These are phyloP conservation scores for Dactylonectria estremocensis DNA, from an alignment of 2,329 filamentous ascomycete genomes.

Conservation along the genomic window DNA sequence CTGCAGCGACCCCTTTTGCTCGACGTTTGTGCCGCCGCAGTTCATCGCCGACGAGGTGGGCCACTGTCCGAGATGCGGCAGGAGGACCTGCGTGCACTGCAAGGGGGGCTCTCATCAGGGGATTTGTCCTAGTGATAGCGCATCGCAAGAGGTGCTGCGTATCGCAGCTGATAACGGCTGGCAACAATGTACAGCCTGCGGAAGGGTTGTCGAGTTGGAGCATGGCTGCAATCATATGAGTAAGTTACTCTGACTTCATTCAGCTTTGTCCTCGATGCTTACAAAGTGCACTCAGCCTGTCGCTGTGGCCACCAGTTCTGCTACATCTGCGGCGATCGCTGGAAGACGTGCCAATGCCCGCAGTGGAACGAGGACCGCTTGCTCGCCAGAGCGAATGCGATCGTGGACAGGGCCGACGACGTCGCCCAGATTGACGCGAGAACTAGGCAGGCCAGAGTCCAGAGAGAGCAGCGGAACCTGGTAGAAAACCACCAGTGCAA, in stretches of 20 bases:
- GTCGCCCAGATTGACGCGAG: background rate
- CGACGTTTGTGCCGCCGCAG: constrained; percentile 60
- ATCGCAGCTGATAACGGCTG: constrained; percentile 61
- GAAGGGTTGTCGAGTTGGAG: constrained; percentile 61
- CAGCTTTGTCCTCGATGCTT: background rate
- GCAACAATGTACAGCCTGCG: constrained; percentile 65
- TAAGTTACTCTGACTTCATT: constrained; percentile 49
- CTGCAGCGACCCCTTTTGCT: constrained; percentile 62
- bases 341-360: constrained; percentile 58
- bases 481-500: constrained; percentile 56
- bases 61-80: constrained; percentile 59
- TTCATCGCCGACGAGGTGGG: constrained; percentile 54
- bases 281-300: constrained; percentile 55
- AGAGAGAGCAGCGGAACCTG: constrained; percentile 24
- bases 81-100: constrained; percentile 65
- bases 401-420: constrained; percentile 49
- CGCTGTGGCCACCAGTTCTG: constrained; percentile 63
- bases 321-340: constrained; percentile 60
- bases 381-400: constrained; percentile 50
- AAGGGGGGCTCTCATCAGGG: constrained; percentile 61
- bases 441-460: background rate
- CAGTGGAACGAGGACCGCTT: constrained; percentile 56
- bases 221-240: constrained; percentile 71
- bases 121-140: constrained; percentile 63
- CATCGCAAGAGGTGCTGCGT: constrained; percentile 56